phyloP scores from a whole-genome alignment of 2,329 filamentous ascomycete genomes.

The Aspergillus novofumigatus region DNA sequence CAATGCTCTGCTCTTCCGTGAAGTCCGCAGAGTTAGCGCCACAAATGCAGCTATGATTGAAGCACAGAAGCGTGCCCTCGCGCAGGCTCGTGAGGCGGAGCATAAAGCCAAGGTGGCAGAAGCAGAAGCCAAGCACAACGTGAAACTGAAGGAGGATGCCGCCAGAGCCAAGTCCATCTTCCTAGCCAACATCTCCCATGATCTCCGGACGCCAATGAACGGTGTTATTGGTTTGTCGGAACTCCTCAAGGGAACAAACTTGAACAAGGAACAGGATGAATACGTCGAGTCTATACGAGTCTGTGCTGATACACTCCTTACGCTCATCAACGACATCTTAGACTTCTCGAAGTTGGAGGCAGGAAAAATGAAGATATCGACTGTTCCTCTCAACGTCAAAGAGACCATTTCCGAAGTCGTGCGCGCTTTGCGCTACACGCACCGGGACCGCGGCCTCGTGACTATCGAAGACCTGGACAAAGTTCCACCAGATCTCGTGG shows the following conservation, averaged over 20 bases:
- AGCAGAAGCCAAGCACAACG: slow-evolving; percentile 60
- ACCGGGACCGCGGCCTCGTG: slow-evolving; percentile 56
- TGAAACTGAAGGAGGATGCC: slow-evolving; percentile 63
- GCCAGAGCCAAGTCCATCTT: slow-evolving; percentile 82
- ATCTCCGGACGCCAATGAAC: slow-evolving; percentile 91
- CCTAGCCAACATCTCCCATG: slow-evolving; percentile 85
- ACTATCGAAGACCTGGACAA: slow-evolving; percentile 62
- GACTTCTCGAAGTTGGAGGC: slow-evolving; percentile 87
- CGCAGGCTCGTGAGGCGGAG: slow-evolving; percentile 59
- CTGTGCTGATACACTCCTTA: slow-evolving; percentile 71
- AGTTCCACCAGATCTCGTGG: slow-evolving; percentile 56
- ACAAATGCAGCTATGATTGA: slow-evolving; percentile 63
- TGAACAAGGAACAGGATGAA: slow-evolving; percentile 57
- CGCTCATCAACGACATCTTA: slow-evolving; percentile 86
- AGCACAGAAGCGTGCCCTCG: slow-evolving; percentile 59
- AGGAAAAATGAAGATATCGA: slow-evolving; percentile 82
- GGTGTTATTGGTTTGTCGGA: slow-evolving; percentile 79
- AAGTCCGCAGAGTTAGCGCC: slow-evolving; percentile 59
- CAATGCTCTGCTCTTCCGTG: slow-evolving; percentile 60
- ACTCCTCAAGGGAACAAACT: slow-evolving; percentile 53
- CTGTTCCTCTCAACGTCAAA: slow-evolving; percentile 73
- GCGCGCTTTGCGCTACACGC: slow-evolving; percentile 59
- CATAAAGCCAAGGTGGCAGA: slow-evolving; percentile 63
- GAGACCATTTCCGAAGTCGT: slow-evolving; percentile 63
- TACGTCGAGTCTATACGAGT: slow-evolving; percentile 62